Base-by-base conservation (phyloP, 805 yeast species). In the Sugiyamaella marilandica region DNA sequence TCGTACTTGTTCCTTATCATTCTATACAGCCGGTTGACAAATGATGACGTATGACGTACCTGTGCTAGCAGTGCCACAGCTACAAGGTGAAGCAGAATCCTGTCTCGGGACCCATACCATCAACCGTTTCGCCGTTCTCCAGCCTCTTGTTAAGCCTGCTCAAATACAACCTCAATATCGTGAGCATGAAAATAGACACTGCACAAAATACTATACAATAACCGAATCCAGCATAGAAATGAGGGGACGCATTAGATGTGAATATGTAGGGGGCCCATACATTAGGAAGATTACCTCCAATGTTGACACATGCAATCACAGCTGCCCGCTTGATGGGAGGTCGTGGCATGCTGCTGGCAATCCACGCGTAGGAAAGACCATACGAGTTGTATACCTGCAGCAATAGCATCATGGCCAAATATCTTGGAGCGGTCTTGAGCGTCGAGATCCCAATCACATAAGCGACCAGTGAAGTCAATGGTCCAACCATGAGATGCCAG, bases 361-460 rank as follows among this genome's bases (percentile, higher is more conserved):
- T 47, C 52, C 52, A 49, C 4, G 52, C 52, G 21, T 49, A 49
- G 11, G 52, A 49, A 2, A 49, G 48, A 29, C 52, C 52, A 43
- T 49, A 49, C 5, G 52, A 49, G 19, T 49, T 49, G 60, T 79
- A 78, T 21, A 80, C 64, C 9, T 80, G 74, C 10, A 83, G 81
- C 49, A 80, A 74, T 80, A 80, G 76, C 52, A 79, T 68, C 83
- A 81, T 79, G 19, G 84, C 77, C 56, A 79, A 77, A 59, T 79
- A 80, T 51, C 84, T 67, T 2, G 83, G 83, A 5, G 80, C 84
- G 1, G 78, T 75, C 53, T 78, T 76, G 50, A 76, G 65, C 0
- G 82, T 74, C 13, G 59, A 41, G 24, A 34, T 41, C 10, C 58
- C 55, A 13, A 58, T 52, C 39, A 58, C 34, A 37, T 53, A 56